A percentile compares a stretch with the other conserved stretches of the same genome.
These are phyloP conservation scores for Rheum nobile DNA, from an alignment of 148 eudicot species.

Conservation along the genomic window DNA sequence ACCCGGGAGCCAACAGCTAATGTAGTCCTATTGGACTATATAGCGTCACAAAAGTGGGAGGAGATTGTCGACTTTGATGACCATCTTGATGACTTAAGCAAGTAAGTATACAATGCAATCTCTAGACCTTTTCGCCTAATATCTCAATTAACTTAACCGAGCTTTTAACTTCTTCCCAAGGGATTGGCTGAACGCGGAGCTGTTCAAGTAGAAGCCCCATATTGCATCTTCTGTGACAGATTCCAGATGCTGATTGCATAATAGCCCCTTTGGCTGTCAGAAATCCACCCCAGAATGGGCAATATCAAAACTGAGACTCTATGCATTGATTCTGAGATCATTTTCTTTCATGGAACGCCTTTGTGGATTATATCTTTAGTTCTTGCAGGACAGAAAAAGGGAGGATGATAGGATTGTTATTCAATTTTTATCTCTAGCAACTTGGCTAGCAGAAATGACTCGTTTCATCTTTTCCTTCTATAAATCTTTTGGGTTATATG, in stretches of 20 bases:
- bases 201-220: conserved; percentile 35
- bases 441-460: not conserved
- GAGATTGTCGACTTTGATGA: no score
- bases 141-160: not conserved
- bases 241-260: not conserved
- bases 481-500: not conserved
- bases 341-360: not conserved
- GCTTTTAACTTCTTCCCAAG: conserved; percentile 25
- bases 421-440: not conserved
- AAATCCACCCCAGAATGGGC: no score
- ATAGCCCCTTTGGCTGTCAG: no score
- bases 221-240: not conserved
- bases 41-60: no score
- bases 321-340: not conserved
- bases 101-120: conserved; percentile 7
- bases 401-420: not conserved
- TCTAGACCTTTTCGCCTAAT: not conserved
- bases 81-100: no score
- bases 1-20: no score
- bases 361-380: not conserved
- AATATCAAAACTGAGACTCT: no score
- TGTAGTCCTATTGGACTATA: no score
- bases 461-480: not conserved
- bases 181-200: conserved; percentile 71
- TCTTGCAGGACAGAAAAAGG: not conserved